These are phyloP conservation scores for Zea luxurians DNA, from an alignment of 176 grass and related monocot species.

Conservation along the genomic window DNA sequence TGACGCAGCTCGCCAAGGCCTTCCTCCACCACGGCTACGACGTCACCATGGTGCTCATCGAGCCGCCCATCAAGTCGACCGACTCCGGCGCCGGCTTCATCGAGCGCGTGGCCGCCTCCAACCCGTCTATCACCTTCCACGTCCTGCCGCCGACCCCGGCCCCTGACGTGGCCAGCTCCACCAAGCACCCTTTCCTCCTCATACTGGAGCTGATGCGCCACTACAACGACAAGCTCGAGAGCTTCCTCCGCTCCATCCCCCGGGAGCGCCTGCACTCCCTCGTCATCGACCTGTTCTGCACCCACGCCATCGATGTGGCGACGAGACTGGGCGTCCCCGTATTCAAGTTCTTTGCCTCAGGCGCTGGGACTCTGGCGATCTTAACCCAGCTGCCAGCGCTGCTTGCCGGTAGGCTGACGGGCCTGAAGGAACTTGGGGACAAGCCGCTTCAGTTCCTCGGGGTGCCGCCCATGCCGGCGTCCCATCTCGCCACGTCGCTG, in stretches of 20 bases:
- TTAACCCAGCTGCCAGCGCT: background rate
- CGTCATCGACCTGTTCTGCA: constrained; percentile 36
- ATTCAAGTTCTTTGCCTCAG: constrained; percentile 32
- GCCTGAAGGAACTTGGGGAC: background rate
- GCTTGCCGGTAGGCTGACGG: background rate
- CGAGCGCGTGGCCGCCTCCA: constrained; percentile 40
- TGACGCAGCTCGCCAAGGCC: constrained; percentile 34
- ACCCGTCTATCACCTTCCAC: constrained; percentile 49
- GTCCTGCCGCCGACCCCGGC: constrained; percentile 25
- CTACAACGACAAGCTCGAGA: constrained; percentile 29
- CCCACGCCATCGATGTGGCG: constrained; percentile 28
- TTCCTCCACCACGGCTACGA: constrained; percentile 23
- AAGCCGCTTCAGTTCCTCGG: background rate
- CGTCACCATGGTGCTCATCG: constrained; percentile 36
- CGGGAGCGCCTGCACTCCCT: constrained; percentile 34
- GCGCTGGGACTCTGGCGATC: constrained; percentile 15
- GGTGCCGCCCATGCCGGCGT: background rate
- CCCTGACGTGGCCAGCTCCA: background rate
- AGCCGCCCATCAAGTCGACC: constrained; percentile 30
- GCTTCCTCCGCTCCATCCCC: constrained; percentile 33
- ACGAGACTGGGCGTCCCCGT: constrained; percentile 5
- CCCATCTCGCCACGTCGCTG: background rate
- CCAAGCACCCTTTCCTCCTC: constrained; percentile 24
- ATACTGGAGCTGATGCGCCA: constrained; percentile 8
- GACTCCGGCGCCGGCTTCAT: constrained; percentile 27